Evolutionary conservation across 768 basidiomycete genomes (phyloP).

Genomic region (Suillus tomentosus): DNA sequence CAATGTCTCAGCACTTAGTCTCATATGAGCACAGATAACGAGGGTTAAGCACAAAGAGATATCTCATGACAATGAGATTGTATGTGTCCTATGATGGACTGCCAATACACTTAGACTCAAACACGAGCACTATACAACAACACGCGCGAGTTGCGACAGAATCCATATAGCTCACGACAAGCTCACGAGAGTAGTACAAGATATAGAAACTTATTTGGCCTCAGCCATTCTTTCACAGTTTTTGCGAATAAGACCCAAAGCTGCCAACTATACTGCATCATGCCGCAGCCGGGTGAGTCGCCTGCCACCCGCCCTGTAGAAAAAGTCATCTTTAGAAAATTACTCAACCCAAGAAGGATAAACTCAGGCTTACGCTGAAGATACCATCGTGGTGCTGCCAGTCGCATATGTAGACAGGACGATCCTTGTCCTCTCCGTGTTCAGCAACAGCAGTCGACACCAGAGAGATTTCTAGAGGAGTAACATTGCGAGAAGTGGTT

Average conservation of each 20-base stretch:
- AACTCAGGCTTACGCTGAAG: slow-evolving; percentile 22
- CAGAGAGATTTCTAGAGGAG: slow-evolving; percentile 25
- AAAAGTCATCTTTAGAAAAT: neutral
- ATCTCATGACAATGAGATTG: neutral
- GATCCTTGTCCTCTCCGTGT: slow-evolving; percentile 15
- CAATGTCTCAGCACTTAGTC: neutral
- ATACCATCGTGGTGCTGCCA: slow-evolving; percentile 23
- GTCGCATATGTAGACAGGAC: slow-evolving; percentile 25
- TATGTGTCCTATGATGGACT: neutral
- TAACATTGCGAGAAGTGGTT: slow-evolving; percentile 14
- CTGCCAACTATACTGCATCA: neutral
- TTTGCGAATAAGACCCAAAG: neutral
- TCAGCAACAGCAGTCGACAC: slow-evolving; percentile 26
- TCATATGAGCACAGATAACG: neutral
- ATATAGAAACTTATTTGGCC: neutral
- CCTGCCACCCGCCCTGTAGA: slow-evolving; percentile 13
- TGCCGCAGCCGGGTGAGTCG: neutral
- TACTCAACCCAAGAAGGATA: neutral
- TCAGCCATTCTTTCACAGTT: neutral
- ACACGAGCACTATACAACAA: neutral
- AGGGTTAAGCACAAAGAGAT: neutral
- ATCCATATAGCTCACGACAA: neutral
- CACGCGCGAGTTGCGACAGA: neutral
- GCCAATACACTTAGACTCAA: neutral
- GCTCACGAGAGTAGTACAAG: neutral